phyloP scores from a whole-genome alignment of 2,329 filamentous ascomycete genomes.

The Sporothrix protearum region DNA sequence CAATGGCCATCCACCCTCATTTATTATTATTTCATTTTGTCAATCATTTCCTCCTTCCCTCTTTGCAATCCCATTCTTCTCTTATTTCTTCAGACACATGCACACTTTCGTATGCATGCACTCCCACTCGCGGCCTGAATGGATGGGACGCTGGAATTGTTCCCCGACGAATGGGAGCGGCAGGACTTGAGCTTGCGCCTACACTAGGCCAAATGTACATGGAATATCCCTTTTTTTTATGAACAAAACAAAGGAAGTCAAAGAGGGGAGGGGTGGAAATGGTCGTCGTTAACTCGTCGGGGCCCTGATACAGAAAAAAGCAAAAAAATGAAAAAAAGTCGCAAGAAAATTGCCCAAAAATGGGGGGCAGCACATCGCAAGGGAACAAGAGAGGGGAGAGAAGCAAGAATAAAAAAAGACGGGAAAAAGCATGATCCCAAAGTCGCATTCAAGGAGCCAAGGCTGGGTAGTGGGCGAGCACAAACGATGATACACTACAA shows the following conservation, averaged over 20 bases:
- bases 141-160: conserved; percentile 5
- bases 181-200: conserved; percentile 22
- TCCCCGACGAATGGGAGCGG: conserved; percentile 36
- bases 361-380: no score
- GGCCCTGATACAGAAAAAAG: conserved; percentile 28
- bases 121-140: neutral
- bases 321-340: conserved; percentile 18
- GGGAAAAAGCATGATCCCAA: neutral
- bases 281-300: neutral
- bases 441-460: neutral
- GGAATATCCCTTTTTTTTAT: neutral
- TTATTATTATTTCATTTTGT: neutral
- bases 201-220: neutral
- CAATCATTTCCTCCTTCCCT: neutral
- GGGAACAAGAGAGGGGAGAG: no score
- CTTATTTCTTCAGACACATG: conserved; percentile 12
- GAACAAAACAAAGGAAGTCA: neutral
- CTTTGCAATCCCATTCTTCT: neutral
- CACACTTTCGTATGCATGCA: conserved; percentile 5
- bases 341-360: no score
- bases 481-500: neutral
- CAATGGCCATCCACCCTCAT: neutral
- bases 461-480: neutral
- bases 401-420: neutral
- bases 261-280: neutral